Evolutionary conservation across 208 protist species (phyloP).

Genomic region (Porcisia hertigi): DNA sequence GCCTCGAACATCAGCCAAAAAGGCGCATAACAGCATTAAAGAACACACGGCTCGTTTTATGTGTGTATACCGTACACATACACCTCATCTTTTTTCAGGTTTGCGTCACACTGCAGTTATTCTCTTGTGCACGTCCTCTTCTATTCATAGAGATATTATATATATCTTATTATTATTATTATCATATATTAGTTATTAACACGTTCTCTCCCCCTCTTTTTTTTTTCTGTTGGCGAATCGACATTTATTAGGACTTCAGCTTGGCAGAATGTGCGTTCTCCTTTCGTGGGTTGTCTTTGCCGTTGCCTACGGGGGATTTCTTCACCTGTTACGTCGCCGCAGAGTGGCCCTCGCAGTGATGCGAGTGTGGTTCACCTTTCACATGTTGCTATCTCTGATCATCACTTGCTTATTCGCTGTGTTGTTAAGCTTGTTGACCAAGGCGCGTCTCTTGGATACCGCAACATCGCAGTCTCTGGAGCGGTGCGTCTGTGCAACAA

Average conservation of each 20-base stretch:
- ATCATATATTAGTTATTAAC: too few species aligned
- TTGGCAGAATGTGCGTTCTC: background rate
- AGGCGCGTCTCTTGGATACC: conserved; percentile 23
- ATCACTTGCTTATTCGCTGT: conserved; percentile 31
- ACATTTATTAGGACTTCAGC: background rate
- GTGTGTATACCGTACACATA: too few species aligned
- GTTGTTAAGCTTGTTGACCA: conserved; percentile 29
- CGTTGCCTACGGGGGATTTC: conserved; percentile 46
- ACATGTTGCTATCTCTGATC: conserved; percentile 48
- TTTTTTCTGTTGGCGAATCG: too few species aligned
- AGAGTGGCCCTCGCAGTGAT: conserved; percentile 52
- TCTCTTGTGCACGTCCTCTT: too few species aligned
- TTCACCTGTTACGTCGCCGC: conserved; percentile 49
- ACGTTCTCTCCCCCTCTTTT: background rate
- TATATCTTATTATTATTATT: too few species aligned
- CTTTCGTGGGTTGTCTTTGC: conserved; percentile 14
- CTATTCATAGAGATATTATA: too few species aligned
- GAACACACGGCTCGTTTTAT: too few species aligned
- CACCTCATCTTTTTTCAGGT: too few species aligned
- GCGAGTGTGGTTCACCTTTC: conserved; percentile 62
- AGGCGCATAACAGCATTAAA: too few species aligned
- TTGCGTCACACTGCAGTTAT: too few species aligned
- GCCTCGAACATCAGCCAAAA: background rate
- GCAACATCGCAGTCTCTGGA: conserved; percentile 36
- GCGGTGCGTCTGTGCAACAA: conserved; percentile 39